These are phyloP conservation scores for Sapria himalayana DNA, from an alignment of 345 rosid genomes.

Conservation along the genomic window DNA sequence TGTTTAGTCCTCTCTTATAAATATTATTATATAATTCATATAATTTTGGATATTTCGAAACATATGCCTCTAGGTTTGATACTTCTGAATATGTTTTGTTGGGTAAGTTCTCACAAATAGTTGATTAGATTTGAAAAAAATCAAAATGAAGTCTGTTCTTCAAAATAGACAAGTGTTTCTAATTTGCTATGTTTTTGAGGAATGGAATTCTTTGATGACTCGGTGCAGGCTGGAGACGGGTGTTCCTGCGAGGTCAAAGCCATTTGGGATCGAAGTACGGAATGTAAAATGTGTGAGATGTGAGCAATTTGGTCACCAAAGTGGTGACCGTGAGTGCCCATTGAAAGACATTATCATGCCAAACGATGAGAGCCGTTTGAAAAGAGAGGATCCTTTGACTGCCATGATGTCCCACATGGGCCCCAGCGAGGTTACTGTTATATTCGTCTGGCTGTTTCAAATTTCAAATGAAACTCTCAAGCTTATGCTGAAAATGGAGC, in stretches of 20 bases:
- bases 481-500: neutral
- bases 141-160: too few species aligned
- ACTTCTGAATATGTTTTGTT: too few species aligned
- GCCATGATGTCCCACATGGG: conserved; percentile 65
- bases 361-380: conserved; percentile 67
- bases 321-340: conserved; percentile 96
- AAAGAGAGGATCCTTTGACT: conserved; percentile 90
- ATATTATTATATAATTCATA: too few species aligned
- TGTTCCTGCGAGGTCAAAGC: conserved; percentile 52
- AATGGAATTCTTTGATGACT: conserved; percentile 1
- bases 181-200: too few species aligned
- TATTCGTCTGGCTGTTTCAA: neutral
- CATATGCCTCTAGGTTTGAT: too few species aligned
- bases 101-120: too few species aligned
- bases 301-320: conserved; percentile 82
- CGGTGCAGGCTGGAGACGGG: conserved; percentile 74
- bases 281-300: conserved; percentile 89
- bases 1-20: too few species aligned
- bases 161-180: too few species aligned
- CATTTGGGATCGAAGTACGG: conserved; percentile 80
- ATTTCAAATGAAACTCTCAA: neutral
- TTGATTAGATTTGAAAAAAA: too few species aligned
- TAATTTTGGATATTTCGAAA: too few species aligned
- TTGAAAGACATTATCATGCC: conserved; percentile 95
- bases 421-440: conserved; percentile 50